Conservation (phyloP, 371 early-diverging fungal genomes). For the Umbelopsis sp. region DNA sequence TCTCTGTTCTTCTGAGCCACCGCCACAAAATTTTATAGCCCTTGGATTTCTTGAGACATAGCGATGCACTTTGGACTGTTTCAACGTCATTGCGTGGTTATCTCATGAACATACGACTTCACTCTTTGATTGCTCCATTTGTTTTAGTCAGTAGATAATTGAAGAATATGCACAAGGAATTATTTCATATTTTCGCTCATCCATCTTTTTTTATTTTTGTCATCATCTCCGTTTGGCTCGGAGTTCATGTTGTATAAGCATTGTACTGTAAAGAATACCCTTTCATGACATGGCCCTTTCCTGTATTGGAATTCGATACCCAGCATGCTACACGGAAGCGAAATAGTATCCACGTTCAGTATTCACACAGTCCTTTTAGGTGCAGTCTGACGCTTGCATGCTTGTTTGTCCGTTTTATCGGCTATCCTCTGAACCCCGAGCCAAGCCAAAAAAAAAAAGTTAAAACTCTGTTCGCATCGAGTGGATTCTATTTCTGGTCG, state of each 20-base stretch:
- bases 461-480: not conserved
- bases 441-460: constrained; percentile 15
- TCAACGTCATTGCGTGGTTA: no score
- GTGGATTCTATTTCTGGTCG: constrained; percentile 1
- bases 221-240: constrained; percentile 8
- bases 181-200: not conserved
- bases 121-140: no score
- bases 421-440: not conserved
- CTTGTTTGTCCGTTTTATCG: not conserved
- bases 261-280: no score
- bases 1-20: not conserved
- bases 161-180: no score
- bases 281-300: no score
- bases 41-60: not conserved
- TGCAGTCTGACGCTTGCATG: not conserved
- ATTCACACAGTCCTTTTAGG: no score
- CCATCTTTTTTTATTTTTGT: not conserved
- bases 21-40: not conserved
- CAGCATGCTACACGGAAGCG: no score
- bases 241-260: not conserved
- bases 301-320: no score
- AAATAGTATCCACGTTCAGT: no score
- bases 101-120: no score
- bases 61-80: not conserved
- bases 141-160: no score